Base-by-base conservation (phyloP, 768 basidiomycete species). In the Epithele typhae region DNA sequence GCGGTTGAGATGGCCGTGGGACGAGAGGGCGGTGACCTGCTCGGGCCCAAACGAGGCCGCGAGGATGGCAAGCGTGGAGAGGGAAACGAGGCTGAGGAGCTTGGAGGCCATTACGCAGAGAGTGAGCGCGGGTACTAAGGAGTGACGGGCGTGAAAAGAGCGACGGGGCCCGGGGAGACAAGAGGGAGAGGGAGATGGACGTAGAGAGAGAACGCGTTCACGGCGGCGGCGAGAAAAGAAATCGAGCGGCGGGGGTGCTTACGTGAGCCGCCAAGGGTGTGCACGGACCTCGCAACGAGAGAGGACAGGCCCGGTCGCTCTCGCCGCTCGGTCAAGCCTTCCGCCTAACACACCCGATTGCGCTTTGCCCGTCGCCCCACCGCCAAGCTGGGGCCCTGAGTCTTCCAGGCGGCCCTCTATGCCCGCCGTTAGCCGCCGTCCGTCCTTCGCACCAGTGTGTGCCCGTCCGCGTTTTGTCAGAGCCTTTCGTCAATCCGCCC, bases 61-160 rank as follows among this genome's bases (percentile, higher is more conserved):
- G 50, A 87, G 48, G 51, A 87, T 57, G 18, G 80, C 76, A 43
- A 89, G 59, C 21, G 81, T 69, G 14, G 78, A 68, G 33, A 88
- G 51, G 18, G 84, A 75, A 43, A 88, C 22, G 50, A 87, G 63
- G 57, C 75, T 76, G 59, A 84, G 58, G 39, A 84, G 59, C 52
- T 76, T 82, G 48, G 66, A 35, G 39, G 71, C 58, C 46, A 57
- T 55, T 48, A 50, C 56, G 45, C 17, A 43, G 46, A n/a, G 39
- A 36, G 3, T 35, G 44, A 46, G 45, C 44, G 45, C 41, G 36
- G 37, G 46, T 19, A 21, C 37, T 27, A 61, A 61, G 25, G 59
- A 59, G 48, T 47, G 55, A 46, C 32, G 50, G 44, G 44, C 52
- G 56, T 56, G 52, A 62, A 59, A 61, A 56, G 60, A 64, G 52